phyloP scores from a whole-genome alignment of 2,329 filamentous ascomycete species.

The Penicillium sp. region DNA sequence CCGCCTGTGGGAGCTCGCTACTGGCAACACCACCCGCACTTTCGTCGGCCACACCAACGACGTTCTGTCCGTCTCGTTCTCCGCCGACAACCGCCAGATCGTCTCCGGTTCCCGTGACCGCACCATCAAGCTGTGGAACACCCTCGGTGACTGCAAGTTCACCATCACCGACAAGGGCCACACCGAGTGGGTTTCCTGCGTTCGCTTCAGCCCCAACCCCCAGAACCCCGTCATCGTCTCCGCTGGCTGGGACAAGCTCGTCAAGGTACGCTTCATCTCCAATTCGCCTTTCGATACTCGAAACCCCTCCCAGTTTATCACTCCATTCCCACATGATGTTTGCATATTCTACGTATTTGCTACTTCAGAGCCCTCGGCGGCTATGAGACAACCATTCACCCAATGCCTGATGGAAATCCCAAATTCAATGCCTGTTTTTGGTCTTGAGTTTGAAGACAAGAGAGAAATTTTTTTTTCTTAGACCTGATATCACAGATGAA shows the following conservation, averaged over 20 bases:
- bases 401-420: slow-evolving; percentile 54
- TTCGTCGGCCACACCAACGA: slow-evolving; percentile 99
- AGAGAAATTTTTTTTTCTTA: slow-evolving; percentile 22
- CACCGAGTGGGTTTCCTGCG: slow-evolving; percentile 99
- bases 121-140: slow-evolving; percentile 99
- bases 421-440: slow-evolving; percentile 21
- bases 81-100: slow-evolving; percentile 99
- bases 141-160: slow-evolving; percentile 99
- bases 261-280: slow-evolving; percentile 78
- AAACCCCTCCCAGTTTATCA: slow-evolving; percentile 17
- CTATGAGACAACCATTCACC: slow-evolving; percentile 98
- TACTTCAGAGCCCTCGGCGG: slow-evolving; percentile 97
- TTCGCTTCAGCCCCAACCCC: slow-evolving; percentile 99
- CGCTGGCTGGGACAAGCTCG: slow-evolving; percentile 98
- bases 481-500: slow-evolving; percentile 15
- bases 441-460: slow-evolving; percentile 26
- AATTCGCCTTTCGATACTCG: slow-evolving; percentile 11
- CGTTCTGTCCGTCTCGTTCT: slow-evolving; percentile 99
- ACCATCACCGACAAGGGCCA: slow-evolving; percentile 99
- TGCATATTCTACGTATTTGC: slow-evolving; percentile 97
- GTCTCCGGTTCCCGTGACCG: slow-evolving; percentile 98
- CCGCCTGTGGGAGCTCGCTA: slow-evolving; percentile 98
- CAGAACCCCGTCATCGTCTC: slow-evolving; percentile 99
- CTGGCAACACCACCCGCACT: slow-evolving; percentile 93
- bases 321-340: slow-evolving; percentile 77